These are phyloP conservation scores for Betula pendula DNA, from an alignment of 306 rosid species.

Conservation along the genomic window DNA sequence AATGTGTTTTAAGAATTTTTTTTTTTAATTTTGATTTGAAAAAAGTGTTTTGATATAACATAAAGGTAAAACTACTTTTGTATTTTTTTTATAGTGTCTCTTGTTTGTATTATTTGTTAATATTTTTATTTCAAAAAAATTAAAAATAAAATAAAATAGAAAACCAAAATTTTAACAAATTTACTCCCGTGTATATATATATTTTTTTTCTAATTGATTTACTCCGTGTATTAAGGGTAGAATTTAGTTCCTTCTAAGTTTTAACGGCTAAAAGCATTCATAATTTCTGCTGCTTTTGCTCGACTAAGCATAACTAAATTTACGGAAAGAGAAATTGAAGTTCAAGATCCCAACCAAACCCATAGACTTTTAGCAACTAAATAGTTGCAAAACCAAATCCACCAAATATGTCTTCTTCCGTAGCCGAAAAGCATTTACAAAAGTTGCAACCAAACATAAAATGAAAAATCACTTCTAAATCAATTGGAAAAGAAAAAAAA, in stretches of 20 bases:
- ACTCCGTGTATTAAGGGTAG: not conserved
- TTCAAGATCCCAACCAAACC: constrained; percentile 21
- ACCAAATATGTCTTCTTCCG: constrained; percentile 1
- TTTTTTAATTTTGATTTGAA: too few relatives aligned
- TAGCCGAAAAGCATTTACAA: constrained; percentile 49
- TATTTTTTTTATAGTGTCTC: too few relatives aligned
- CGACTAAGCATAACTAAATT: constrained; percentile 7
- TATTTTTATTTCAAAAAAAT: too few relatives aligned
- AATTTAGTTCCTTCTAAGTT: constrained; percentile 9
- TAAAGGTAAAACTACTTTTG: too few relatives aligned
- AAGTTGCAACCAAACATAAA: constrained; percentile 30
- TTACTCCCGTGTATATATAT: too few relatives aligned
- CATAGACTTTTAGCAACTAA: constrained; percentile 1
- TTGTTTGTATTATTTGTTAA: too few relatives aligned
- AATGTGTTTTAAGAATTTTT: too few relatives aligned
- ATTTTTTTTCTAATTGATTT: too few relatives aligned
- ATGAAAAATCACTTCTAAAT: constrained; percentile 17
- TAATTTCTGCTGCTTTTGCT: constrained; percentile 3
- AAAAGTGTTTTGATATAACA: too few relatives aligned
- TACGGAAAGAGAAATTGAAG: not conserved
- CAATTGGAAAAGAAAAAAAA: not conserved
- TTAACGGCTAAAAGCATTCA: constrained; percentile 17
- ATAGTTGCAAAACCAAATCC: constrained; percentile 24
- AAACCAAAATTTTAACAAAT: too few relatives aligned
- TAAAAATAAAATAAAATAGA: too few relatives aligned